Percentiles rank a stretch among this genome's conserved stretches.
Conservation (phyloP, 2,329 filamentous ascomycete species). For the Daldinia eschscholtzii region DNA sequence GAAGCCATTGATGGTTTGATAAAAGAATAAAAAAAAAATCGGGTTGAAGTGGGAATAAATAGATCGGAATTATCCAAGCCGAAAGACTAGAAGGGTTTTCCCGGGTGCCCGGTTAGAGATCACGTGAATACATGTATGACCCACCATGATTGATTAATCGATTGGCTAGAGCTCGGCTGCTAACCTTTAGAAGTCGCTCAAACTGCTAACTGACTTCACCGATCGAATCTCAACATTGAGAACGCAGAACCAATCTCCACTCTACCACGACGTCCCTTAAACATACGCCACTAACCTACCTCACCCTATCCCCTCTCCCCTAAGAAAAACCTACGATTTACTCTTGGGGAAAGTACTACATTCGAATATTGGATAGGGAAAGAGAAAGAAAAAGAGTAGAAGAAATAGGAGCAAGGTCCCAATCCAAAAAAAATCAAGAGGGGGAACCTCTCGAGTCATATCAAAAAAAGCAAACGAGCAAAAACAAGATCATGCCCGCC, state of each 20-base stretch:
- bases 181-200: slow-evolving; percentile 37
- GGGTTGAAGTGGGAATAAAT: slow-evolving; percentile 7
- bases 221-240: slow-evolving; percentile 19
- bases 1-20: slow-evolving; percentile 4
- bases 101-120: slow-evolving; percentile 25
- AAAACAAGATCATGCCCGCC: slow-evolving; percentile 46
- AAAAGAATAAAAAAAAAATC: slow-evolving; percentile 10
- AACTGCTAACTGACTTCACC: slow-evolving; percentile 35
- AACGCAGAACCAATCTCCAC: slow-evolving; percentile 36
- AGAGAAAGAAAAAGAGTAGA: slow-evolving; percentile 10
- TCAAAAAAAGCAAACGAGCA: slow-evolving; percentile 4
- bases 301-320: slow-evolving; percentile 11
- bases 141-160: slow-evolving; percentile 1
- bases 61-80: slow-evolving; percentile 7
- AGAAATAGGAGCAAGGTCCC: slow-evolving; percentile 4
- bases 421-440: background rate
- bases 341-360: background rate
- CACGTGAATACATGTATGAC: slow-evolving; percentile 16
- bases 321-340: slow-evolving; percentile 1
- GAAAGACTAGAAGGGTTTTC: slow-evolving; percentile 37
- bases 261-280: slow-evolving; percentile 31
- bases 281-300: slow-evolving; percentile 16
- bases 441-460: background rate
- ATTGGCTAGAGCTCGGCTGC: slow-evolving; percentile 15
- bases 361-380: background rate